A percentile compares a stretch with the other conserved stretches of the same genome.
phyloP scores from a whole-genome alignment of 352 stramenopile genomes.

The Globisporangium okanoganense region DNA sequence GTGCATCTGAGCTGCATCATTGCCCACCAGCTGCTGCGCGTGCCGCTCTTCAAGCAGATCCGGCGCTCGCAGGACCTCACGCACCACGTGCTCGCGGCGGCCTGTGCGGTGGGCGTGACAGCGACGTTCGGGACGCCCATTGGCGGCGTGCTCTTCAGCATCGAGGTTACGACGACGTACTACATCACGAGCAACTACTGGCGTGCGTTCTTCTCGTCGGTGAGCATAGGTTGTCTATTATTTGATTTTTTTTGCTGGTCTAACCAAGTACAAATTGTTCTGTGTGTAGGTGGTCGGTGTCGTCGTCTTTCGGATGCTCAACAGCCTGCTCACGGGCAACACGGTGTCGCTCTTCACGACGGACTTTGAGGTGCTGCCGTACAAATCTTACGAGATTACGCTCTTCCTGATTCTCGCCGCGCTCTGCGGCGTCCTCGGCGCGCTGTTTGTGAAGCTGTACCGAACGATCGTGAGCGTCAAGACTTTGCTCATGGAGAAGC shows the following conservation, averaged over 20 bases:
- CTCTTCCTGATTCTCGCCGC: slow-evolving; percentile 79
- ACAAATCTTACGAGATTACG: slow-evolving; percentile 66
- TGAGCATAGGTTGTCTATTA: background rate
- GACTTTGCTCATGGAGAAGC: slow-evolving; percentile 28
- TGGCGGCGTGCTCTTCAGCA: slow-evolving; percentile 74
- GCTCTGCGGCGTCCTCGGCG: slow-evolving; percentile 80
- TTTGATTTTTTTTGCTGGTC: background rate
- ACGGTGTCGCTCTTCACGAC: slow-evolving; percentile 80
- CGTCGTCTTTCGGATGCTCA: slow-evolving; percentile 79
- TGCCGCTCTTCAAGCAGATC: slow-evolving; percentile 64
- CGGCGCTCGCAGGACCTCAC: slow-evolving; percentile 51
- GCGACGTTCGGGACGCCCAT: slow-evolving; percentile 74
- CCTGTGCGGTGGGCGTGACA: slow-evolving; percentile 73
- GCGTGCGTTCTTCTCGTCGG: slow-evolving; percentile 86
- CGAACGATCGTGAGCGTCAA: slow-evolving; percentile 47
- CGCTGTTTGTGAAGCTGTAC: slow-evolving; percentile 72
- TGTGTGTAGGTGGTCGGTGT: slow-evolving; percentile 57
- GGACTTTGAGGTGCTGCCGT: slow-evolving; percentile 64
- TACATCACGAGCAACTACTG: slow-evolving; percentile 90
- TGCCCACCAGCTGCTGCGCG: slow-evolving; percentile 50
- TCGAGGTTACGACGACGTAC: slow-evolving; percentile 83
- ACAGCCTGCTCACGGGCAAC: slow-evolving; percentile 51
- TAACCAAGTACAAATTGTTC: background rate
- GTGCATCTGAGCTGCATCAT: slow-evolving; percentile 78
- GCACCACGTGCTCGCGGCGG: slow-evolving; percentile 64